Base-by-base conservation (phyloP, 192 early-diverging fungal genomes). In the Funneliformis geosporum region DNA sequence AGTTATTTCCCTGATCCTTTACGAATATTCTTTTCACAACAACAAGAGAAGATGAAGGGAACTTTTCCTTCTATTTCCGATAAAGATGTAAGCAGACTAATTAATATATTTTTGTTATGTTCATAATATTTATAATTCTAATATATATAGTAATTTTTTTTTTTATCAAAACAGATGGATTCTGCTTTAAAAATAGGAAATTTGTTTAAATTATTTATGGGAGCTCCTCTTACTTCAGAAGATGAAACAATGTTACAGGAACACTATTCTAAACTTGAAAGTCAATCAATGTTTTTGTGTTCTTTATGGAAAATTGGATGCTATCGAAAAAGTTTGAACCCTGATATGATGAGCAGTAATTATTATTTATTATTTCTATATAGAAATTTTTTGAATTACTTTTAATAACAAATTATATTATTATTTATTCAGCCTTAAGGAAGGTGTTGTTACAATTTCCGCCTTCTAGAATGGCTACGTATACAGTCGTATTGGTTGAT, bases 401-500 rank as follows among this genome's bases (percentile, higher is more conserved):
- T 69, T 69, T 40, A 69, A 18, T 21, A 33, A 33, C 8, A 43
- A 21, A 69, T 65, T 33, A 16, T 28, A 65, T 14, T 65, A 33
- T 16, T 27, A 7, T 25, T 65, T 74, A 82, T 64, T 76, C 75
- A 71, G 83, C 88, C 18, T 85, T 92, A 61, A 89, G 92, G 33
- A 91, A 91, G 7, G 84, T 92, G 69, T 81, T 95, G 75, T 86
- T 92, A 68, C 80, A 85, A 59, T 91, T 95, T 84, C 90, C 92
- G 23, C 89, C 89, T 64, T 87, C 92, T 25, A 86, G 90, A 79
- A 90, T 95, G 88, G 87, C 92, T 21, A 87, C 91, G 6, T 89
- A 89, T 80, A 91, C 92, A 25, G 85, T 90, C 11, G 85, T 89
- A 46, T 86, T 95, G 55, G 74, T 93, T 14, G 92, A 93, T 76